Evolutionary conservation across 2,329 filamentous ascomycete genomes (phyloP).

Genomic region (Ilyonectria robusta): DNA sequence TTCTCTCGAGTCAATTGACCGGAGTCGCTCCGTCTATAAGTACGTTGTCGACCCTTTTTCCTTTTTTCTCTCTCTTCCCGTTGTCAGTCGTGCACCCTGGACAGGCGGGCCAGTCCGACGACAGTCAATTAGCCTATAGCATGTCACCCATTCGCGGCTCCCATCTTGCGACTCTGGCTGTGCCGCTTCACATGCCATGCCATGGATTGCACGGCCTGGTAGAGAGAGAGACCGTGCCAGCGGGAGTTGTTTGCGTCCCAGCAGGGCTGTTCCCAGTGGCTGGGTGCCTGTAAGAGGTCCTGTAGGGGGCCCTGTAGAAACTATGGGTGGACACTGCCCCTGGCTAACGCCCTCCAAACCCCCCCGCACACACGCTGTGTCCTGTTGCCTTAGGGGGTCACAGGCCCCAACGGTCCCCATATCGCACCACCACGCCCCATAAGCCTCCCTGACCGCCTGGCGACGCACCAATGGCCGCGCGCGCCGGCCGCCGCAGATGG

Average conservation of each 20-base stretch:
- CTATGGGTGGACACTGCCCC: background rate
- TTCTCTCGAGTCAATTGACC: conserved; percentile 19
- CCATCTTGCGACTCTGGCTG: conserved; percentile 5
- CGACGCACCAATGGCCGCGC: conserved; percentile 17
- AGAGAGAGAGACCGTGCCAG: background rate
- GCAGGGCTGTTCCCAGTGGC: background rate
- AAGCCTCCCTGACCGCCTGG: conserved; percentile 30
- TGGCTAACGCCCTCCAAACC: conserved; percentile 1
- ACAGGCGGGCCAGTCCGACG: conserved; percentile 22
- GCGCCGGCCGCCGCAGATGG: conserved; percentile 24
- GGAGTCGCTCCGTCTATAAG: conserved; percentile 15
- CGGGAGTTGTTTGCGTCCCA: background rate
- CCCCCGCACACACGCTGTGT: background rate
- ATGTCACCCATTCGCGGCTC: conserved; percentile 26
- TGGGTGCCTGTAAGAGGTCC: background rate
- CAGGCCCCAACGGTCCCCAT: conserved; percentile 3
- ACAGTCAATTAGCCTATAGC: conserved; percentile 19
- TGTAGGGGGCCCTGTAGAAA: background rate
- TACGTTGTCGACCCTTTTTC: background rate
- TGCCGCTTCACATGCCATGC: conserved; percentile 11
- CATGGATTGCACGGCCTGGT: conserved; percentile 23
- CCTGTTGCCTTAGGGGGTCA: conserved; percentile 13
- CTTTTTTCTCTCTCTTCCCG: background rate
- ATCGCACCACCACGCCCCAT: conserved; percentile 31
- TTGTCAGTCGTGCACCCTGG: conserved; percentile 11